A percentile compares a stretch with the other conserved stretches of the same genome.
These are phyloP conservation scores for Spathaspora gorwiae DNA, from an alignment of 805 yeast species.

Conservation along the genomic window DNA sequence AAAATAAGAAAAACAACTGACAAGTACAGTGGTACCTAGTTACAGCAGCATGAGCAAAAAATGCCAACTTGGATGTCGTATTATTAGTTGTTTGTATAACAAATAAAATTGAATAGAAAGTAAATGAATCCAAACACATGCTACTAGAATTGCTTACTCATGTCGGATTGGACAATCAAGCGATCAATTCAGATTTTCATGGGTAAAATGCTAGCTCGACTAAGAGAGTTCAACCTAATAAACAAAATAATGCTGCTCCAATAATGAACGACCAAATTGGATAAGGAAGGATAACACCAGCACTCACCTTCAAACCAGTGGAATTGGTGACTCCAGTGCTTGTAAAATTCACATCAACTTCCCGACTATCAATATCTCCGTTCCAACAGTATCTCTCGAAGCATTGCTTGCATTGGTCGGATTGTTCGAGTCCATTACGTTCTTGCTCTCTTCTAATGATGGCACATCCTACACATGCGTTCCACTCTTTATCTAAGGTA, in stretches of 20 bases:
- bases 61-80: no score
- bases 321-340: constrained; percentile 13
- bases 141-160: no score
- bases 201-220: no score
- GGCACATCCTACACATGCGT: constrained; percentile 79
- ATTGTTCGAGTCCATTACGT: constrained; percentile 53
- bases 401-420: constrained; percentile 67
- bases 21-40: no score
- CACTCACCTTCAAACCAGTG: not conserved
- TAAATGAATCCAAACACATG: no score
- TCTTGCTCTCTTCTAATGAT: constrained; percentile 73
- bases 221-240: no score
- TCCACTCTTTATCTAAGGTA: constrained; percentile 65
- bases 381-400: constrained; percentile 75
- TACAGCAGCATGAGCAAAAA: no score
- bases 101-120: no score
- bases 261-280: not conserved
- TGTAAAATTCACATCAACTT: constrained; percentile 22
- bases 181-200: no score
- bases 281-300: not conserved
- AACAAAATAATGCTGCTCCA: not conserved
- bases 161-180: no score
- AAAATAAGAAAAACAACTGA: no score
- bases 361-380: constrained; percentile 10
- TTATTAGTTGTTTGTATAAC: no score